These are phyloP conservation scores for Choricystis sp. DNA, from an alignment of 139 green algal species.

Conservation along the genomic window DNA sequence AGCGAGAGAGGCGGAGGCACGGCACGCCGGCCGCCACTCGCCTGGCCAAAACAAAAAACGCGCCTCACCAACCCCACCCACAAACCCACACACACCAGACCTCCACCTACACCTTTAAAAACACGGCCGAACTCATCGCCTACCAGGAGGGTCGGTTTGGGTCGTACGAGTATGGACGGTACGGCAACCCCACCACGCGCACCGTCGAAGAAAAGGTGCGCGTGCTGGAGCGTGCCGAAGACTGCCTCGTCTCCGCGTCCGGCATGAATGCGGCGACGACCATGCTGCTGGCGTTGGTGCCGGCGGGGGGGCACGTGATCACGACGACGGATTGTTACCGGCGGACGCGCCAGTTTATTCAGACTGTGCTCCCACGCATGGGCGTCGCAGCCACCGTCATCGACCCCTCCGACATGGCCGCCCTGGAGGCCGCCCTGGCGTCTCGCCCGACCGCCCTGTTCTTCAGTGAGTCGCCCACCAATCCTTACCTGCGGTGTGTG, in stretches of 20 bases:
- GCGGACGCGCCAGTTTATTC: conserved; percentile 91
- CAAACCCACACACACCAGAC: too few species aligned
- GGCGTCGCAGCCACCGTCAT: conserved; percentile 87
- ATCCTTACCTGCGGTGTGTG: conserved; percentile 97
- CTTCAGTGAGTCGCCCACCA: conserved; percentile 97
- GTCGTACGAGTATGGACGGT: conserved; percentile 82
- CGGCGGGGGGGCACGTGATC: conserved; percentile 88
- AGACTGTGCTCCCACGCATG: conserved; percentile 96
- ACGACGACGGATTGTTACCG: conserved; percentile 99
- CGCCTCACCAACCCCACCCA: too few species aligned
- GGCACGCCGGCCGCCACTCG: too few species aligned
- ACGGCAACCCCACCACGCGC: conserved; percentile 91
- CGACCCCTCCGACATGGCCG: conserved; percentile 77
- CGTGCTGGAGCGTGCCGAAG: conserved; percentile 88
- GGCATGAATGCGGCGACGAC: conserved; percentile 97
- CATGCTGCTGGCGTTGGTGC: conserved; percentile 97
- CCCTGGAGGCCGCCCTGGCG: conserved; percentile 51
- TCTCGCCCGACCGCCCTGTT: conserved; percentile 67
- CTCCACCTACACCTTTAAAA: conserved; percentile 84
- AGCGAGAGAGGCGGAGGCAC: too few species aligned
- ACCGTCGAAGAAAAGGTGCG: conserved; percentile 86
- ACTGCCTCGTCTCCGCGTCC: conserved; percentile 76
- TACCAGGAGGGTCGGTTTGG: conserved; percentile 86
- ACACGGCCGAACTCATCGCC: conserved; percentile 82
- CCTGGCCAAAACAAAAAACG: too few species aligned